phyloP scores from a whole-genome alignment of 2,329 filamentous ascomycete species.

The Fusarium robinianum region DNA sequence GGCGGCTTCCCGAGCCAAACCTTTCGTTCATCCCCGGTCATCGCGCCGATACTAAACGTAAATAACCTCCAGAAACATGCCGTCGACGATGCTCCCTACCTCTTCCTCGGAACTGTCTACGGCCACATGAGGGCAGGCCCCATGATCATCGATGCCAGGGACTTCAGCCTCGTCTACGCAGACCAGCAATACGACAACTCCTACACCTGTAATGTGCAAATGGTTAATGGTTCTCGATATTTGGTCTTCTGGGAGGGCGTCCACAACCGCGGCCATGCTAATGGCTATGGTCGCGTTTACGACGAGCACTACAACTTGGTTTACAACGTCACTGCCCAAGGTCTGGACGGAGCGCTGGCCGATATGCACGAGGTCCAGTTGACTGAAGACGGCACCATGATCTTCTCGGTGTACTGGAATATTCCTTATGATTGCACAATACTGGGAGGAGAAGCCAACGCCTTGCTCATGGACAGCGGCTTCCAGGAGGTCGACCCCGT shows the following conservation, averaged over 20 bases:
- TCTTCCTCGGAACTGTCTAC: conserved; percentile 41
- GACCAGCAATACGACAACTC: conserved; percentile 39
- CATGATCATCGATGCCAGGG: conserved; percentile 42
- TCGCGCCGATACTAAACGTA: conserved; percentile 43
- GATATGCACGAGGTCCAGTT: conserved; percentile 51
- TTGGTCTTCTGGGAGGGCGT: conserved; percentile 45
- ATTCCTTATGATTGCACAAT: conserved; percentile 38
- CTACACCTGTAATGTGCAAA: conserved; percentile 37
- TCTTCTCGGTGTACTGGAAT: conserved; percentile 49
- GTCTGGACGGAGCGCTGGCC: conserved; percentile 39
- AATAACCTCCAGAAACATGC: conserved; percentile 36
- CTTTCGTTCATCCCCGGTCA: conserved; percentile 40
- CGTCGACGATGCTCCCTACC: conserved; percentile 38
- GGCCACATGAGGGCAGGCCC: conserved; percentile 36
- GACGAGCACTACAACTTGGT: conserved; percentile 44
- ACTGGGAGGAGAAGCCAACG: conserved; percentile 40
- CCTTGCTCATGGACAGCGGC: conserved; percentile 42
- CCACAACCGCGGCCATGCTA: conserved; percentile 35
- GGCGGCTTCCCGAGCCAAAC: conserved; percentile 40
- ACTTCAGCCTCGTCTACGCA: conserved; percentile 46
- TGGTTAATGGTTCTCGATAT: conserved; percentile 39
- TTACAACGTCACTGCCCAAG: conserved; percentile 45
- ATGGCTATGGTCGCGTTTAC: conserved; percentile 39
- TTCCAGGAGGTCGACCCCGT: conserved; percentile 47
- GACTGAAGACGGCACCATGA: conserved; percentile 46